phyloP scores from a whole-genome alignment of 2,329 filamentous ascomycete genomes.

The Ophiostoma pallidulum region DNA sequence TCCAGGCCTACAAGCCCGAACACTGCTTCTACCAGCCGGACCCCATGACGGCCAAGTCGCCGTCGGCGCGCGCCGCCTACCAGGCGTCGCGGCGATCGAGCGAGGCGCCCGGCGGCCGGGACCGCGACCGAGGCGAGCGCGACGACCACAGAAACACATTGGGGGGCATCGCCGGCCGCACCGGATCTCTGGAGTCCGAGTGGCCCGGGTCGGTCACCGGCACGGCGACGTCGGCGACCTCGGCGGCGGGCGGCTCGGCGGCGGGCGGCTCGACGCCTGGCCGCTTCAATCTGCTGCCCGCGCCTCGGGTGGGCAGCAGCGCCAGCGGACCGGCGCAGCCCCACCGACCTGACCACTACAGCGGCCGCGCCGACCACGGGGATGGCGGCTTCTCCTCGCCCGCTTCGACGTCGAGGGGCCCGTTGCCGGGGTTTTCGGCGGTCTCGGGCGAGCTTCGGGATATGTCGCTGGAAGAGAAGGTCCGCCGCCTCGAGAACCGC shows the following conservation, averaged over 20 bases:
- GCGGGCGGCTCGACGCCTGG: slow-evolving; percentile 29
- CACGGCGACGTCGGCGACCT: slow-evolving; percentile 43
- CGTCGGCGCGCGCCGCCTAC: slow-evolving; percentile 5
- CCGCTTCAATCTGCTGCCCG: background rate
- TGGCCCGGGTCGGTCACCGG: slow-evolving; percentile 11
- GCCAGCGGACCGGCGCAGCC: background rate
- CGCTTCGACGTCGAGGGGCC: background rate
- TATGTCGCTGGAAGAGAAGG: slow-evolving; percentile 29
- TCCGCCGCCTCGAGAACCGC: slow-evolving; percentile 36
- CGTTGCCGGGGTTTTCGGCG: slow-evolving; percentile 7
- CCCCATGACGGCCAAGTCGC: slow-evolving; percentile 12
- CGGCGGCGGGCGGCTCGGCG: slow-evolving; percentile 35
- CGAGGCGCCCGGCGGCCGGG: slow-evolving; percentile 5
- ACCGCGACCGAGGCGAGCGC: slow-evolving; percentile 1
- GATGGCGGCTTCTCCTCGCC: slow-evolving; percentile 8
- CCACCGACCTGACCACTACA: slow-evolving; percentile 8
- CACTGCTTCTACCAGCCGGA: slow-evolving; percentile 18
- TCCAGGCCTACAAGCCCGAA: slow-evolving; percentile 22
- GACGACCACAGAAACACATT: background rate
- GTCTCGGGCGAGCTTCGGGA: slow-evolving; percentile 22
- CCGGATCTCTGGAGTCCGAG: slow-evolving; percentile 9
- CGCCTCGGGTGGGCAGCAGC: background rate
- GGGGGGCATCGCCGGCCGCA: slow-evolving; percentile 1
- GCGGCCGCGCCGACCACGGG: background rate
- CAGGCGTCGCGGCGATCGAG: slow-evolving; percentile 8